A percentile compares a stretch with the other conserved stretches of the same genome.
Evolutionary conservation across 768 basidiomycete genomes (phyloP).

Genomic region (Galerina marginata): DNA sequence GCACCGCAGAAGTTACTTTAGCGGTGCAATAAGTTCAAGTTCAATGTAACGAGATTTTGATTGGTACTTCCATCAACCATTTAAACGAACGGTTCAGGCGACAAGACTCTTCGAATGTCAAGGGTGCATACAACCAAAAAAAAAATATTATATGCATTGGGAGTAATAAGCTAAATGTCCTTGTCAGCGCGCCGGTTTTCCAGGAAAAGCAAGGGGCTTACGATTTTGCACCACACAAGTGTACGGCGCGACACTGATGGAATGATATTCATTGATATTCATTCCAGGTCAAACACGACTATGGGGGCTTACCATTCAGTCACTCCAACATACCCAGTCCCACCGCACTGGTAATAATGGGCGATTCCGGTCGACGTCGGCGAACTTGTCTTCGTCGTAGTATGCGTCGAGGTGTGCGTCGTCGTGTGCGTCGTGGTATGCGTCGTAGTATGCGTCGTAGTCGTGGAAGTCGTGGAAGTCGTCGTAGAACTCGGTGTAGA

Average conservation of each 20-base stretch:
- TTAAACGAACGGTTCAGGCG: too few relatives aligned
- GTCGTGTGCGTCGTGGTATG: neutral
- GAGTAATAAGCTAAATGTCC: slow-evolving; percentile 11
- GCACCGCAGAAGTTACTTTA: too few relatives aligned
- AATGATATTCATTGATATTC: too few relatives aligned
- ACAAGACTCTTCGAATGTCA: too few relatives aligned
- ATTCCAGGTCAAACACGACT: too few relatives aligned
- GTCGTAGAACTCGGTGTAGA: neutral
- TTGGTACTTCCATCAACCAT: too few relatives aligned
- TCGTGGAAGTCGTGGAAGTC: neutral
- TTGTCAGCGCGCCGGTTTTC: neutral
- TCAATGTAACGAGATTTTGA: too few relatives aligned
- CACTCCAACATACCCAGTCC: slow-evolving; percentile 8
- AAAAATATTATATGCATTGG: slow-evolving; percentile 7
- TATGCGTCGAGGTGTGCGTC: neutral
- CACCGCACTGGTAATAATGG: slow-evolving; percentile 20
- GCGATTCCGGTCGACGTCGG: slow-evolving; percentile 3
- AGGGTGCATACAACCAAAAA: too few relatives aligned
- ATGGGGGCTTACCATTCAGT: slow-evolving; percentile 3
- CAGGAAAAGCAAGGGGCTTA: neutral
- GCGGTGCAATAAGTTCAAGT: too few relatives aligned
- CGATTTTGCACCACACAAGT: slow-evolving; percentile 15
- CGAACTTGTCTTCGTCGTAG: slow-evolving; percentile 3
- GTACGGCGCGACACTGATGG: slow-evolving; percentile 8
- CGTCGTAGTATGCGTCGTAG: slow-evolving; percentile 1